Percentiles rank a stretch among this genome's conserved stretches.
Evolutionary conservation across 1,284 basidiomycete species (phyloP).

Genomic region (Rhizoctonia solani): DNA sequence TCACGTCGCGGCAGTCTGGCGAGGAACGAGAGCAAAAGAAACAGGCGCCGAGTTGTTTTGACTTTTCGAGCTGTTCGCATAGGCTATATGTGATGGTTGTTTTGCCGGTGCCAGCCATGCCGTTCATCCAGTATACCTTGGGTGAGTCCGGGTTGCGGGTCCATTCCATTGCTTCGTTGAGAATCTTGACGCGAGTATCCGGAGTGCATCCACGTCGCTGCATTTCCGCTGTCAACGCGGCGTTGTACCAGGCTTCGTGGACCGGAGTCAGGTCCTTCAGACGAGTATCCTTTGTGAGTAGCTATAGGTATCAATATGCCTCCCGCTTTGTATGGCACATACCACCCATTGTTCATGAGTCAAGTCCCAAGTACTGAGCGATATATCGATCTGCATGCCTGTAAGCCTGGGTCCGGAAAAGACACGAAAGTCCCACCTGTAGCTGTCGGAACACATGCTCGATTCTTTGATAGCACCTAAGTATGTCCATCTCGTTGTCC

Average conservation of each 20-base stretch:
- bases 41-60: slow-evolving; percentile 42
- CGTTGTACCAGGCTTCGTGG: not conserved
- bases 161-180: slow-evolving; percentile 38
- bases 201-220: slow-evolving; percentile 2
- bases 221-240: not conserved
- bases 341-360: not conserved
- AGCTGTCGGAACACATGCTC: not conserved
- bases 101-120: no score
- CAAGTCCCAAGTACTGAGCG: not conserved
- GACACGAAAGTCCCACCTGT: not conserved
- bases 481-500: not conserved
- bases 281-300: not conserved
- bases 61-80: slow-evolving; percentile 27
- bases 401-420: no score
- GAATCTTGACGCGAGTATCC: slow-evolving; percentile 37
- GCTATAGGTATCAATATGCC: not conserved
- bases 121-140: slow-evolving; percentile 42
- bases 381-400: not conserved
- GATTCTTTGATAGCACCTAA: not conserved
- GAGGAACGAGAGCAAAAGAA: slow-evolving; percentile 43
- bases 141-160: not conserved
- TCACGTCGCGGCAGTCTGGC: slow-evolving; percentile 15
- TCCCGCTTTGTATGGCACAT: not conserved
- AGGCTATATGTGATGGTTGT: slow-evolving; percentile 42
- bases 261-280: not conserved